A percentile compares a stretch with the other conserved stretches of the same genome.
phyloP scores from a whole-genome alignment of 208 protist genomes.

The Acanthamoeba quina region DNA sequence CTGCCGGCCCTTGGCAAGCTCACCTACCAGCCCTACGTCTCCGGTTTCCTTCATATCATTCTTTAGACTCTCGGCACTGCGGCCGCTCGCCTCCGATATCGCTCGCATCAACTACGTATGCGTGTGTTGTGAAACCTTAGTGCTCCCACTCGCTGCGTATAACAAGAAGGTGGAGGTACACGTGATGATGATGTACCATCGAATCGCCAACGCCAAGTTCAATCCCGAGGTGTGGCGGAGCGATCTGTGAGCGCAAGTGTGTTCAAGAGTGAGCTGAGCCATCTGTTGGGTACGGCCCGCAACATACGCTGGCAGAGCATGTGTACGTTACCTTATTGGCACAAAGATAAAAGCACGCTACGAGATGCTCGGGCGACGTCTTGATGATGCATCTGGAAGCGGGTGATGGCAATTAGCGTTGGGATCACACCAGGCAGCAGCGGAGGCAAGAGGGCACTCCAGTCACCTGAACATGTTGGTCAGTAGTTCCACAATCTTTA shows the following conservation, averaged over 20 bases:
- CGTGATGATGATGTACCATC: background rate
- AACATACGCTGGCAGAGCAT: background rate
- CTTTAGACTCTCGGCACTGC: constrained; percentile 28
- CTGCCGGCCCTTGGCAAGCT: constrained; percentile 43
- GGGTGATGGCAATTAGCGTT: background rate
- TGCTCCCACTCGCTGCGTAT: background rate
- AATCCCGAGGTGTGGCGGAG: constrained; percentile 11
- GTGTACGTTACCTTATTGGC: constrained; percentile 18
- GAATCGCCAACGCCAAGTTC: constrained; percentile 64
- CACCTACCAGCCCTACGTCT: constrained; percentile 41
- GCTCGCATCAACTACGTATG: constrained; percentile 20
- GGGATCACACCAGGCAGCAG: background rate
- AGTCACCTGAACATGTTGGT: constrained; percentile 45
- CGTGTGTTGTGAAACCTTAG: background rate
- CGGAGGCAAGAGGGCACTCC: background rate
- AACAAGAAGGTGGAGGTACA: background rate
- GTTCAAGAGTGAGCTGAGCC: no score
- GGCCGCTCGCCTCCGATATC: constrained; percentile 45
- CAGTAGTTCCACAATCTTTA: constrained; percentile 36
- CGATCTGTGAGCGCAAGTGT: constrained; percentile 29
- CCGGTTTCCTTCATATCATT: constrained; percentile 47
- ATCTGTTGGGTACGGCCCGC: background rate
- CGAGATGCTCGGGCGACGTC: constrained; percentile 15
- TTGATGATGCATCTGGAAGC: constrained; percentile 4
- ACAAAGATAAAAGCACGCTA: constrained; percentile 56